Conservation (phyloP, 2,329 filamentous ascomycete genomes). For the Leptographium radiaticola region DNA sequence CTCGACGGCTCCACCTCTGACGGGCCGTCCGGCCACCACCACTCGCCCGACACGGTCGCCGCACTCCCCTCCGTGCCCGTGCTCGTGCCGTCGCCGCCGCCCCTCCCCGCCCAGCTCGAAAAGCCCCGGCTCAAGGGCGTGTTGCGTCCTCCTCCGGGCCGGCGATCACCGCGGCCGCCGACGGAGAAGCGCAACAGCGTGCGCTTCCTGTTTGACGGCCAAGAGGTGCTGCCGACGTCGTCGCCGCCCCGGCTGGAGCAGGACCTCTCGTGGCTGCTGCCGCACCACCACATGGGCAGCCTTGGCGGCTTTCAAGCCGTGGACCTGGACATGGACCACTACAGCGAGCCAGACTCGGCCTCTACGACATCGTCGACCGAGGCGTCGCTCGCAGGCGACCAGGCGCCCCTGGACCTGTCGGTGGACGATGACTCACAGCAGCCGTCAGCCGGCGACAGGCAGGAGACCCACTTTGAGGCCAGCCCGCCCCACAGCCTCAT, state of each 20-base stretch:
- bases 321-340: not conserved
- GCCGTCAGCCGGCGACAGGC: not conserved
- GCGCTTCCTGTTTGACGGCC: slow-evolving; percentile 47
- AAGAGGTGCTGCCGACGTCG: slow-evolving; percentile 46
- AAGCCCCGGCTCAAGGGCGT: slow-evolving; percentile 34
- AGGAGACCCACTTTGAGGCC: not conserved
- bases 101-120: not conserved
- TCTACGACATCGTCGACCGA: too few species aligned
- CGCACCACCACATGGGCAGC: not conserved
- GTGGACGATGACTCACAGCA: not conserved
- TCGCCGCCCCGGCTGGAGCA: slow-evolving; percentile 27
- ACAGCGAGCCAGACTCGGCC: too few species aligned
- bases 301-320: slow-evolving; percentile 9
- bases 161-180: not conserved
- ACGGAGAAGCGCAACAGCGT: slow-evolving; percentile 36
- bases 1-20: slow-evolving; percentile 27
- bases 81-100: not conserved
- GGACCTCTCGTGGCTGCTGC: slow-evolving; percentile 10
- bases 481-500: slow-evolving; percentile 13
- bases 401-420: not conserved
- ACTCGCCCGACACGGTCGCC: not conserved
- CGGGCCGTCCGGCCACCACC: not conserved
- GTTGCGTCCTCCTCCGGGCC: slow-evolving; percentile 41
- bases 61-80: slow-evolving; percentile 3
- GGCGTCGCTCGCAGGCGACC: not conserved